phyloP scores from a whole-genome alignment of 108 stramenopile genomes.

The Bacterosira constricta region DNA sequence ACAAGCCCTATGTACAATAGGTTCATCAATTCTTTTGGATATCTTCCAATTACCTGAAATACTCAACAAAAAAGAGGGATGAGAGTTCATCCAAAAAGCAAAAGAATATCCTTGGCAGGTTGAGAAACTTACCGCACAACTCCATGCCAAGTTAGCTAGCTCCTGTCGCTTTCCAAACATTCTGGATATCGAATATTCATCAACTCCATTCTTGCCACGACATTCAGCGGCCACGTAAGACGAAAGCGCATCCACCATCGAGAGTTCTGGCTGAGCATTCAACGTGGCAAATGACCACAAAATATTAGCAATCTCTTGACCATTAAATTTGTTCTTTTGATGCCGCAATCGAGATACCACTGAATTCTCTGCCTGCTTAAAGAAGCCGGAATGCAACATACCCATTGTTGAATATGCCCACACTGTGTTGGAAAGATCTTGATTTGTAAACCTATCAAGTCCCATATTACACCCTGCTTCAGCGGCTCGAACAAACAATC shows the following conservation, averaged over 20 bases:
- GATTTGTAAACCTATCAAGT: constrained; percentile 58
- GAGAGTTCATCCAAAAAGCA: constrained; percentile 6
- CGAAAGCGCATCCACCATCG: constrained; percentile 51
- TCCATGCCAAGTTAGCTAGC: constrained; percentile 75
- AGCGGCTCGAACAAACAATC: constrained; percentile 60
- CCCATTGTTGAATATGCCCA: constrained; percentile 82
- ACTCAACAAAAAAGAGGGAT: not conserved
- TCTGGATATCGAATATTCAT: constrained; percentile 52
- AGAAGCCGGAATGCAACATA: constrained; percentile 62
- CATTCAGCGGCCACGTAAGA: constrained; percentile 46
- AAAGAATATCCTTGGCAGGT: constrained; percentile 4
- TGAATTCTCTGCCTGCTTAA: constrained; percentile 48
- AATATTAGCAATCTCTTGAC: constrained; percentile 79
- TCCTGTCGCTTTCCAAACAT: constrained; percentile 73
- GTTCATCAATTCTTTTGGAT: constrained; percentile 58
- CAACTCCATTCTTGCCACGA: constrained; percentile 26
- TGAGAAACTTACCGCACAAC: constrained; percentile 41
- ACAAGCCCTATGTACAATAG: constrained; percentile 66
- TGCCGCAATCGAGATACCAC: constrained; percentile 26
- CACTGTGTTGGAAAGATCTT: constrained; percentile 73
- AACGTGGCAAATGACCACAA: constrained; percentile 84
- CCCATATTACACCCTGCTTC: constrained; percentile 56
- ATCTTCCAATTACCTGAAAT: constrained; percentile 59
- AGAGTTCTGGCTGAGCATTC: constrained; percentile 45
- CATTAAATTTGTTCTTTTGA: constrained; percentile 42